Base-by-base conservation (phyloP, 768 basidiomycete species). In the Boletus vinaceobasis region DNA sequence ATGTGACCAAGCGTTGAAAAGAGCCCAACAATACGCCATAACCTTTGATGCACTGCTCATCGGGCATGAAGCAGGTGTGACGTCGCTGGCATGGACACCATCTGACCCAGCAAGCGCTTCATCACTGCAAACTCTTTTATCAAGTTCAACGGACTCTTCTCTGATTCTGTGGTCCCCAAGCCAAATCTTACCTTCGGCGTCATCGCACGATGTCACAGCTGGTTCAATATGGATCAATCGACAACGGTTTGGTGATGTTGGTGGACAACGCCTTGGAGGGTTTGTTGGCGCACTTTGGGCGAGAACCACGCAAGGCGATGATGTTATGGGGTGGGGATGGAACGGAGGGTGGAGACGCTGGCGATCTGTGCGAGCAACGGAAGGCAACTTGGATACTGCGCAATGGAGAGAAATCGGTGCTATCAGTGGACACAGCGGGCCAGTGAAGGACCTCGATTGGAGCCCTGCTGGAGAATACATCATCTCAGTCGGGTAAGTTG, bases 1-100 rank as follows among this genome's bases (percentile, higher is more conserved):
- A 9, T 50, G 38, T 50, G 43, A 64, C 42, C 53, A n/a, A 53
- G 5, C 17, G 7, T 48, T 17, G 15, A 37, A 43, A 60, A 83
- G 81, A 35, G 43, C 57, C 10, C 70, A 70, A 42, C 83, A 84
- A 53, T 96, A 84, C 65, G 84, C 87, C 7, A 81, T 97, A 36
- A 90, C 88, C 1, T 93, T 98, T 52, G 97, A 98, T 64, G 94
- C 97, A 1, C 82, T 99, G 10, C 79, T 99, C 19, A 75, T 98
- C 23, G 96, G 97, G n/a, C 97, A 99, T 64, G 97, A 99, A 74
- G 89, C 88, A 7, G 90, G 90, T 27, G 76, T 99, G 27, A 97
- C 96, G 0, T 89, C 87, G 32, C 69, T 98, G n/a, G 75, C 85
- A 33, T 99, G 95, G 93, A 78, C 86, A 11, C 83, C 87, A 1